Conservation (phyloP, 2,329 filamentous ascomycete genomes). For the Sporothrix pallida region DNA sequence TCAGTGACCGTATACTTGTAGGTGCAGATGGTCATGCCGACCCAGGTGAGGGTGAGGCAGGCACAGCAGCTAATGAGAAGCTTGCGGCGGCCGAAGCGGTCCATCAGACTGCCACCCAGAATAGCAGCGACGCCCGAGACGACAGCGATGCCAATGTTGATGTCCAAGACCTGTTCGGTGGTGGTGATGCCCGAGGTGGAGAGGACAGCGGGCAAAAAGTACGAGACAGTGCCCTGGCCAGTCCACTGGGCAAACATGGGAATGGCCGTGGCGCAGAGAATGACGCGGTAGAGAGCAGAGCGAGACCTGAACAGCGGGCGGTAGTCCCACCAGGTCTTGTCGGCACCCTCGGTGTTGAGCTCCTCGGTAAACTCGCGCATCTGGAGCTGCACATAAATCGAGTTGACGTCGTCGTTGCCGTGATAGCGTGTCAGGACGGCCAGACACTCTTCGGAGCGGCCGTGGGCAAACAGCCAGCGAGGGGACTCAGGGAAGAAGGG, state of each 20-base stretch:
- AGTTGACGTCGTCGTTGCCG: conserved; percentile 13
- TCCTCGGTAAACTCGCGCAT: conserved; percentile 17
- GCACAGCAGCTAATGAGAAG: conserved; percentile 9
- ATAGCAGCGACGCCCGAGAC: conserved; percentile 7
- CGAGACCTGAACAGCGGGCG: conserved; percentile 17
- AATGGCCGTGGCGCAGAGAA: neutral
- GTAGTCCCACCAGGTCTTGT: conserved; percentile 7
- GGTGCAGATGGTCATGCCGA: neutral
- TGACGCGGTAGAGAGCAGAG: neutral
- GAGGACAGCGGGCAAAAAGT: conserved; percentile 13
- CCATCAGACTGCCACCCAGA: neutral
- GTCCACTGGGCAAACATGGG: conserved; percentile 21
- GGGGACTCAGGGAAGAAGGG: conserved; percentile 14
- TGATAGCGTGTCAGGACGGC: neutral
- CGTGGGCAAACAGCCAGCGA: conserved; percentile 13
- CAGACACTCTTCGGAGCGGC: neutral
- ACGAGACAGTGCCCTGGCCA: neutral
- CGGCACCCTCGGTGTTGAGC: conserved; percentile 12
- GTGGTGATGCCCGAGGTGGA: conserved; percentile 8
- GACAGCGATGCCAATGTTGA: conserved; percentile 8
- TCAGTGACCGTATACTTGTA: neutral
- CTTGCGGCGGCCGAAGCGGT: conserved; percentile 13
- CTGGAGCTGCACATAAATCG: conserved; percentile 16
- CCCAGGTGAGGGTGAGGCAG: conserved; percentile 8
- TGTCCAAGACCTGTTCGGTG: neutral